Percentiles rank a stretch among this genome's conserved stretches.
Conservation (phyloP, 208 protist genomes). For the Vickermania ingenoplastis region DNA sequence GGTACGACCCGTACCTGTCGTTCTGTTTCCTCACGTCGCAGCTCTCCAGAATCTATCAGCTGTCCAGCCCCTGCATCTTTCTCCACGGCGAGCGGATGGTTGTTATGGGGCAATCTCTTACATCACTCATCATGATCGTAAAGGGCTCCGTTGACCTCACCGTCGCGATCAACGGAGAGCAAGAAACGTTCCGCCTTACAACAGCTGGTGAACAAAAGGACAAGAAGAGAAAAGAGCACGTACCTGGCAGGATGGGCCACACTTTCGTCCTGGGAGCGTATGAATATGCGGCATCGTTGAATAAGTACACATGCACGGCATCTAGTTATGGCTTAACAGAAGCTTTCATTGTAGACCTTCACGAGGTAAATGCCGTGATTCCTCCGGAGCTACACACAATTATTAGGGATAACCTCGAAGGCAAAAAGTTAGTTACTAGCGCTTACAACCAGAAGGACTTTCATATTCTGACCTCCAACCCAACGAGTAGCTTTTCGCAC, state of each 20-base stretch:
- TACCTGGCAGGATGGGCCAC: conserved; percentile 4
- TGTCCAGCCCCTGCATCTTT: conserved; percentile 44
- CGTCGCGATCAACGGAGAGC: conserved; percentile 32
- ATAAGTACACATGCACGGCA: conserved; percentile 60
- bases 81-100: conserved; percentile 69
- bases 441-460: conserved; percentile 43
- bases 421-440: conserved; percentile 33
- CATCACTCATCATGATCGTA: conserved; percentile 48
- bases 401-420: conserved; percentile 28
- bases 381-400: conserved; percentile 33
- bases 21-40: conserved; percentile 44
- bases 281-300: conserved; percentile 46
- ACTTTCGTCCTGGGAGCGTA: conserved; percentile 67
- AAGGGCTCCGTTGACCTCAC: conserved; percentile 60
- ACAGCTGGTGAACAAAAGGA: neutral
- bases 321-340: conserved; percentile 71
- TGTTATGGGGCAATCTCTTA: conserved; percentile 55
- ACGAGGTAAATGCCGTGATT: conserved; percentile 36
- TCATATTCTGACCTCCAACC: conserved; percentile 22
- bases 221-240: neutral
- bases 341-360: conserved; percentile 48
- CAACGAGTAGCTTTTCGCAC: conserved; percentile 35
- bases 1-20: conserved; percentile 59
- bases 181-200: conserved; percentile 21
- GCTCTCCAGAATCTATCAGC: conserved; percentile 48